A percentile compares a stretch with the other conserved stretches of the same genome.
Evolutionary conservation across 371 early-diverging fungal genomes (phyloP).

Genomic region (Zancudomyces culisetae): DNA sequence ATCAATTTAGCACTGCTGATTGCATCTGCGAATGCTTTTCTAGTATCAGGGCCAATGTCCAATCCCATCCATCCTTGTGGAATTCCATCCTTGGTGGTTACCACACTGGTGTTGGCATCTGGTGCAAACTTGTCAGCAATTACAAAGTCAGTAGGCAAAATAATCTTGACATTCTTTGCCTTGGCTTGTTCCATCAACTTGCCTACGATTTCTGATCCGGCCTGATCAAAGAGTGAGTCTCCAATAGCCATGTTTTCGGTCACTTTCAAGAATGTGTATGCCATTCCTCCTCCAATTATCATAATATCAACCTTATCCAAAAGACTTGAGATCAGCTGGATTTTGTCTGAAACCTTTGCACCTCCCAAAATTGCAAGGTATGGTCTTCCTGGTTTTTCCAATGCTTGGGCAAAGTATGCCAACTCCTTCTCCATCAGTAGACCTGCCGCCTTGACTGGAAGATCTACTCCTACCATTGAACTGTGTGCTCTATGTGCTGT

Average conservation of each 20-base stretch:
- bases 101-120: slow-evolving; percentile 57
- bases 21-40: slow-evolving; percentile 45
- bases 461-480: slow-evolving; percentile 90
- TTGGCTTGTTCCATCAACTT: slow-evolving; percentile 68
- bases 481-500: slow-evolving; percentile 94
- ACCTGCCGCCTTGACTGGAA: slow-evolving; percentile 83
- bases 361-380: slow-evolving; percentile 98
- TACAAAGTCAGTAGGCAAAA: slow-evolving; percentile 80
- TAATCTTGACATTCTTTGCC: slow-evolving; percentile 65
- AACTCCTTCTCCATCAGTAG: slow-evolving; percentile 98
- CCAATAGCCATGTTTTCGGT: slow-evolving; percentile 78
- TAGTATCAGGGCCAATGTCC: slow-evolving; percentile 81
- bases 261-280: slow-evolving; percentile 93
- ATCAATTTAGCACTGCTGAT: slow-evolving; percentile 72
- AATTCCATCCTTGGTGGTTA: slow-evolving; percentile 77
- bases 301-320: slow-evolving; percentile 74
- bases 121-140: slow-evolving; percentile 72
- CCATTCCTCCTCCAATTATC: slow-evolving; percentile 96
- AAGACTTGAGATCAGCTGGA: slow-evolving; percentile 90
- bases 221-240: slow-evolving; percentile 77
- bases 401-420: slow-evolving; percentile 89
- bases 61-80: slow-evolving; percentile 84
- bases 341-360: slow-evolving; percentile 98
- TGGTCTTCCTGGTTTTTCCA: slow-evolving; percentile 80
- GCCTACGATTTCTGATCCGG: slow-evolving; percentile 69